Base-by-base conservation (phyloP, 352 stramenopile genomes). In the Globisporangium megalacanthum region DNA sequence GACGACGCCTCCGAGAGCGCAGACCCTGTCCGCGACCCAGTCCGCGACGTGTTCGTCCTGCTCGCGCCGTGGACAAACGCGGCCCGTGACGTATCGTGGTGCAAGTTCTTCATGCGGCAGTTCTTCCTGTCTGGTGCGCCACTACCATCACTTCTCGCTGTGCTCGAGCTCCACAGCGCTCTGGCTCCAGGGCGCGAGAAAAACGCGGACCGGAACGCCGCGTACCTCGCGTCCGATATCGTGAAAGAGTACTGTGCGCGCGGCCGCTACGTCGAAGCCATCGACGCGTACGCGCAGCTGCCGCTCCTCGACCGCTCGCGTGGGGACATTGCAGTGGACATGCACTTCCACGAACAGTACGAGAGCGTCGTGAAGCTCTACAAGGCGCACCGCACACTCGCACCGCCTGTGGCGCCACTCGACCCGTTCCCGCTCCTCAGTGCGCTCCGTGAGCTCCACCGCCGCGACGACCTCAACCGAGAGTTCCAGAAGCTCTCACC, bases 261-360 rank as follows among this genome's bases (percentile, higher is more conserved):
- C 29, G 79, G 79, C 19, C 76, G 79, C 31, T 86, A 83, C 48
- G 39, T 52, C 6, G 79, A 89, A 54, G 74, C 74, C 5, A 61
- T 86, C n/a, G 65, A 70, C 17, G 72, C 76, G 35, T 87, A 84
- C 63, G 55, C 65, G 42, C 58, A 57, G 39, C 65, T 89, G 31
- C 61, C 67, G 37, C 52, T 89, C 33, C 54, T 54, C 6, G 58
- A 78, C 50, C 13, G 19, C 1, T 58, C 63, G 36, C 65, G 74
- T 33, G 58, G 49, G 33, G 61, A 77, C 35, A 52, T 83, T 22
- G 73, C 72, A 44, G 15, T 41, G 7, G 49, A 77, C 60, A 52
- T 87, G 42, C 63, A 73, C 22, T 62, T 83, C 55, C 81, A 77
- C 54, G 76, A 89, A 47, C 76, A 89, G 62, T 89, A 70, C 51